phyloP scores from a whole-genome alignment of 345 rosid species.

The Boechera stricta region DNA sequence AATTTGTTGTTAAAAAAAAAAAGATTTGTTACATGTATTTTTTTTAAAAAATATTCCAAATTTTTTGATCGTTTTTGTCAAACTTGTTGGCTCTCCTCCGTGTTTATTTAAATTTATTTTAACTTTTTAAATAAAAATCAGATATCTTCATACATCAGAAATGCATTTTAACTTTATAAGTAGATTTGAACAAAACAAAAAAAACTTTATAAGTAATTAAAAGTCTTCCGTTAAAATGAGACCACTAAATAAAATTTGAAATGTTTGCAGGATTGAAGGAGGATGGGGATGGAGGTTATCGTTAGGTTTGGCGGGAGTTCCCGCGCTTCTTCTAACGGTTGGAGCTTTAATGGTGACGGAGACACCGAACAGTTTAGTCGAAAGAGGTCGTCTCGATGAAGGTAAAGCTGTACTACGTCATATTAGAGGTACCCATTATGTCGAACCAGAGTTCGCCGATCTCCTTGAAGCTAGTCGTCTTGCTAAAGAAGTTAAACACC shows the following conservation, averaged over 20 bases:
- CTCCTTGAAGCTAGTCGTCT: conserved; percentile 90
- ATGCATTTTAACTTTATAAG: not conserved
- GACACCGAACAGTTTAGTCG: conserved; percentile 90
- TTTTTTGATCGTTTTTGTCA: not conserved
- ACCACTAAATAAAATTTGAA: conserved; percentile 1
- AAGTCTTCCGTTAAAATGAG: conserved; percentile 17
- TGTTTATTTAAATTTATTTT: not conserved
- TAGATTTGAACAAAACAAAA: not conserved
- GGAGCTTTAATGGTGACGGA: conserved; percentile 86
- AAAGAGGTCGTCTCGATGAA: conserved; percentile 82
- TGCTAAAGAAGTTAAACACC: conserved; percentile 87
- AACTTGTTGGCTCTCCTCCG: not conserved
- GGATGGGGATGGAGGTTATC: conserved; percentile 99
- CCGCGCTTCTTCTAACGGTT: conserved; percentile 73
- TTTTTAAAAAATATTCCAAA: conserved; percentile 1
- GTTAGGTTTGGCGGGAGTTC: conserved; percentile 85
- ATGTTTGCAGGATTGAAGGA: conserved; percentile 56
- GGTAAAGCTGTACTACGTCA: conserved; percentile 81
- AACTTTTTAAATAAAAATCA: not conserved
- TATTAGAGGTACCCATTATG: conserved; percentile 80
- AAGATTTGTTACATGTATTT: not conserved
- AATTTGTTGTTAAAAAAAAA: not conserved
- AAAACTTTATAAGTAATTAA: not conserved
- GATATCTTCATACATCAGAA: not conserved
- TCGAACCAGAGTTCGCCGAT: conserved; percentile 84